phyloP scores from a whole-genome alignment of 2,329 filamentous ascomycete genomes.

The Xylariaceae sp. region DNA sequence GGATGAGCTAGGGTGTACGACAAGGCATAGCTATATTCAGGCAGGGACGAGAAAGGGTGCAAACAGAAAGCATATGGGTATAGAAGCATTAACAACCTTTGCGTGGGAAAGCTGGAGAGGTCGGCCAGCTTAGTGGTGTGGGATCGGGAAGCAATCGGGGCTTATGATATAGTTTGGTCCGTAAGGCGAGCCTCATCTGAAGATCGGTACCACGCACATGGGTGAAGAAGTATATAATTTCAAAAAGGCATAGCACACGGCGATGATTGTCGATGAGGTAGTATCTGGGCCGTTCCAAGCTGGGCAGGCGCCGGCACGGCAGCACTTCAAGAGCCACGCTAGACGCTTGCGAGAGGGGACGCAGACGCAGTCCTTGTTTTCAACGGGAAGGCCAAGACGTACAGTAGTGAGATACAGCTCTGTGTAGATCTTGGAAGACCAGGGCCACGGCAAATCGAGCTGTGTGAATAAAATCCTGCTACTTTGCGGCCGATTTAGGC shows the following conservation, averaged over 20 bases:
- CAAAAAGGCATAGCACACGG: slow-evolving; percentile 24
- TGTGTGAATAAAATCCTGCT: slow-evolving; percentile 25
- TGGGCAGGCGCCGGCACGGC: slow-evolving; percentile 30
- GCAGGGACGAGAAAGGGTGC: slow-evolving; percentile 12
- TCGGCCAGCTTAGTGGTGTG: slow-evolving; percentile 36
- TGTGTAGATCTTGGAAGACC: slow-evolving; percentile 27
- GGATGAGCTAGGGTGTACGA: slow-evolving; percentile 23
- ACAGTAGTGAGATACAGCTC: neutral
- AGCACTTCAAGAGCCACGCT: slow-evolving; percentile 28
- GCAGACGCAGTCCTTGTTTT: neutral
- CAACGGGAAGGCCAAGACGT: slow-evolving; percentile 7
- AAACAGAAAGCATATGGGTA: slow-evolving; percentile 7
- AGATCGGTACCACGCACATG: slow-evolving; percentile 34
- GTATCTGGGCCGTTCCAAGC: slow-evolving; percentile 30
- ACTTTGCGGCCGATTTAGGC: slow-evolving; percentile 37
- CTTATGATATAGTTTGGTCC: slow-evolving; percentile 36
- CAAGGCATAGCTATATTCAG: slow-evolving; percentile 25
- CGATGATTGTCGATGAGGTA: slow-evolving; percentile 23
- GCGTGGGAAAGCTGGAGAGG: slow-evolving; percentile 38
- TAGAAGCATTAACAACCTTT: slow-evolving; percentile 38
- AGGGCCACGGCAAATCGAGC: slow-evolving; percentile 32
- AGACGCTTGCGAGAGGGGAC: slow-evolving; percentile 14
- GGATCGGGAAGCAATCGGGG: slow-evolving; percentile 33
- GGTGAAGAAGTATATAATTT: slow-evolving; percentile 25
- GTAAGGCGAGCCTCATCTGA: slow-evolving; percentile 37